These are phyloP conservation scores for Corchorus olitorius DNA, from an alignment of 345 rosid species.

Conservation along the genomic window DNA sequence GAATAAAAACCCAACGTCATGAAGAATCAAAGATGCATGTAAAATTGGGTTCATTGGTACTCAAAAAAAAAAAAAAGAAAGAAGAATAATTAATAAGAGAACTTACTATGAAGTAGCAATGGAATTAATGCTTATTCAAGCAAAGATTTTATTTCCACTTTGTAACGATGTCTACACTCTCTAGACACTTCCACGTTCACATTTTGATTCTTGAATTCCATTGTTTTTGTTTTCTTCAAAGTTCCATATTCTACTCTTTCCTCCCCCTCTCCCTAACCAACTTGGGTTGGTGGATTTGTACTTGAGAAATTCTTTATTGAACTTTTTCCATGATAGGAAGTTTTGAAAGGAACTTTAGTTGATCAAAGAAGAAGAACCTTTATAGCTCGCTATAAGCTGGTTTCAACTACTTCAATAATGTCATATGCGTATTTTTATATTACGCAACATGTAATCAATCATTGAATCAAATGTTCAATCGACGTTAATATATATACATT, in stretches of 20 bases:
- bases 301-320: background rate
- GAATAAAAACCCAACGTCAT: background rate
- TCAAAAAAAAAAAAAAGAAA: background rate
- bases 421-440: background rate
- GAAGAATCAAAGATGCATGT: constrained; percentile 2
- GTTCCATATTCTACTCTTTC: background rate
- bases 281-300: background rate
- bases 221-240: background rate
- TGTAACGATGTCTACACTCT: background rate
- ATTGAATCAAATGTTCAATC: too few species aligned
- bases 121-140: constrained; percentile 1
- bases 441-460: too few species aligned
- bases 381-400: background rate
- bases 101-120: background rate
- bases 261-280: background rate
- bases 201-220: background rate
- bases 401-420: constrained; percentile 1
- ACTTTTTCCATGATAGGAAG: constrained; percentile 1
- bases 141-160: constrained; percentile 11
- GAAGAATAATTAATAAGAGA: background rate
- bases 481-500: too few species aligned
- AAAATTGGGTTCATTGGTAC: background rate
- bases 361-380: constrained; percentile 10
- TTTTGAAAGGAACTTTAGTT: background rate
- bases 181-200: background rate